These are phyloP conservation scores for Solidago caesia DNA, from an alignment of 129 eudicot genomes.

Conservation along the genomic window DNA sequence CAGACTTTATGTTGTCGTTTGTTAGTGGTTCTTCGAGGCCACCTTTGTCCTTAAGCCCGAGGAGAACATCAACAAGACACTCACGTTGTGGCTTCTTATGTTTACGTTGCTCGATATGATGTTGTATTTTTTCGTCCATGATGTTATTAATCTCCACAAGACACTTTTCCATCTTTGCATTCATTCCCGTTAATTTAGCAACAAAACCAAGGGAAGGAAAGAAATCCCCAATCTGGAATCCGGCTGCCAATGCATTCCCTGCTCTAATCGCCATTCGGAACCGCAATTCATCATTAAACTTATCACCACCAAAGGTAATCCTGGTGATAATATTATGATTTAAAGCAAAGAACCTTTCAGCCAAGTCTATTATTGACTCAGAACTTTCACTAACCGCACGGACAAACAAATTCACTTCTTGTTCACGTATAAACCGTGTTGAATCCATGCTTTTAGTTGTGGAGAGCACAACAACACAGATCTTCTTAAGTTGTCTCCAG, in stretches of 20 bases:
- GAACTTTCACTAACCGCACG: slow-evolving; percentile 1
- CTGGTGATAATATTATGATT: slow-evolving; percentile 25
- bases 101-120: slow-evolving; percentile 17
- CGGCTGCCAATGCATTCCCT: slow-evolving; percentile 18
- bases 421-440: slow-evolving; percentile 23
- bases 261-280: slow-evolving; percentile 21
- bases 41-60: slow-evolving; percentile 8
- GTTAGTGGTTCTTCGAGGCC: slow-evolving; percentile 24
- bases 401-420: slow-evolving; percentile 17
- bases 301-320: slow-evolving; percentile 28
- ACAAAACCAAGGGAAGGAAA: slow-evolving; percentile 31
- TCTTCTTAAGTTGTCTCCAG: slow-evolving; percentile 38
- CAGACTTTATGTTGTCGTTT: slow-evolving; percentile 19
- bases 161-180: slow-evolving; percentile 25
- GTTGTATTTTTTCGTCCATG: slow-evolving; percentile 27
- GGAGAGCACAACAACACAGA: slow-evolving; percentile 25
- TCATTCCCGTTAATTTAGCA: slow-evolving; percentile 27
- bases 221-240: slow-evolving; percentile 34
- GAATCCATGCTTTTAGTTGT: slow-evolving; percentile 24
- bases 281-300: slow-evolving; percentile 22
- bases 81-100: slow-evolving; percentile 24
- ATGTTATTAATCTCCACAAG: slow-evolving; percentile 22
- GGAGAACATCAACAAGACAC: slow-evolving; percentile 29
- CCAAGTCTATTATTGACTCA: slow-evolving; percentile 12
- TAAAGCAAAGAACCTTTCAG: slow-evolving; percentile 26